These are phyloP conservation scores for Tetrahymena thermophila DNA, from an alignment of 73 alveolate genomes.

Conservation along the genomic window DNA sequence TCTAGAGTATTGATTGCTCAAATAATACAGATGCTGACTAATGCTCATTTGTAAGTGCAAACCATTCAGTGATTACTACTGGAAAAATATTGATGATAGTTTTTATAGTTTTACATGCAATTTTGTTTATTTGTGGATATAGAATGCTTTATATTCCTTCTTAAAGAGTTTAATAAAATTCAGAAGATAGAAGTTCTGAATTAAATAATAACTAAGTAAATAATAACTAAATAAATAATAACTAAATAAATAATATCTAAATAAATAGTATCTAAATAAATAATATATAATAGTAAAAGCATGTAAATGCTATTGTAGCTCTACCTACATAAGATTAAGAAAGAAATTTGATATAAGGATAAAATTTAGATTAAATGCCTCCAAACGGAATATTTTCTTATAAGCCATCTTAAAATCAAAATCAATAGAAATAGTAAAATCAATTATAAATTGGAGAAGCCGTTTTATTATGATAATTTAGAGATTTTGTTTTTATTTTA, in stretches of 20 bases:
- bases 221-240: not conserved
- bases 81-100: not conserved
- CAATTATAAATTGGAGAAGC: not conserved
- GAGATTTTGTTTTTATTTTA: no score
- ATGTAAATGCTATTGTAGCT: not conserved
- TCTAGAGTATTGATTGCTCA: not conserved
- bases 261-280: not conserved
- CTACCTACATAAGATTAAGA: not conserved
- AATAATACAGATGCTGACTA: not conserved
- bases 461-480: not conserved
- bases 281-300: not conserved
- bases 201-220: not conserved
- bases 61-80: not conserved
- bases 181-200: not conserved
- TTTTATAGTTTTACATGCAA: not conserved
- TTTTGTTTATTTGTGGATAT: not conserved
- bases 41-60: not conserved
- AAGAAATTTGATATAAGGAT: not conserved
- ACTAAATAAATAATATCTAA: no score
- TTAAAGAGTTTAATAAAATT: not conserved
- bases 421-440: not conserved
- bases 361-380: not conserved
- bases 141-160: not conserved
- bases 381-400: not conserved
- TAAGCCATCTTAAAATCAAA: not conserved